Evolutionary conservation across 192 early-diverging fungal species (phyloP).

Genomic region (Coemansia sp.): DNA sequence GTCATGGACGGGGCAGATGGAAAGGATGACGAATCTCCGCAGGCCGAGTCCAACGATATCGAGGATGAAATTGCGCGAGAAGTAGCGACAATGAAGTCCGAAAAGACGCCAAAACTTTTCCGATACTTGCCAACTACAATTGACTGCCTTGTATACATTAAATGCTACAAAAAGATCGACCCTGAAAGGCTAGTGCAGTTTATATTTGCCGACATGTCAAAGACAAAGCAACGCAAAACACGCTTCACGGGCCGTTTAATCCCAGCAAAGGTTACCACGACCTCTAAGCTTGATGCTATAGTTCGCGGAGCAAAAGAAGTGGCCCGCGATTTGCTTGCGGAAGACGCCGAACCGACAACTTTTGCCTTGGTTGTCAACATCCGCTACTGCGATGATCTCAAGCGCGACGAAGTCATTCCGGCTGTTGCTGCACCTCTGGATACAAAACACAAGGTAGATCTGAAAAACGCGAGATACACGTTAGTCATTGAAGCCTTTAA

Average conservation of each 20-base stretch:
- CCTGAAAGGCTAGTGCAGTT: slow-evolving; percentile 46
- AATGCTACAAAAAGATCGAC: slow-evolving; percentile 45
- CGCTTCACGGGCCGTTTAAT: slow-evolving; percentile 48
- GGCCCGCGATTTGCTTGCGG: slow-evolving; percentile 36
- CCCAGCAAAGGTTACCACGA: slow-evolving; percentile 43
- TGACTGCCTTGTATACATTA: slow-evolving; percentile 51
- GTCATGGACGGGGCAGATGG: slow-evolving; percentile 18
- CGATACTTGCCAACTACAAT: slow-evolving; percentile 48
- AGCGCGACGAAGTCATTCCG: slow-evolving; percentile 48
- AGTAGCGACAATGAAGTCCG: slow-evolving; percentile 45
- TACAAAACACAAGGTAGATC: slow-evolving; percentile 54
- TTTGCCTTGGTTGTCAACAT: slow-evolving; percentile 54
- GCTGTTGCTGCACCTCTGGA: slow-evolving; percentile 52
- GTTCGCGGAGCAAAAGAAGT: slow-evolving; percentile 38
- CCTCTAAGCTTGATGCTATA: slow-evolving; percentile 51
- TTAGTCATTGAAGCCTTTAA: slow-evolving; percentile 55
- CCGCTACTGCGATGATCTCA: slow-evolving; percentile 52
- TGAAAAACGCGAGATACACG: slow-evolving; percentile 50
- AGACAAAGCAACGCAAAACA: slow-evolving; percentile 47
- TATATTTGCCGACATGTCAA: slow-evolving; percentile 46
- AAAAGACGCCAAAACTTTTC: slow-evolving; percentile 34
- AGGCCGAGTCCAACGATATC: slow-evolving; percentile 22
- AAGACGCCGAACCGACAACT: slow-evolving; percentile 50
- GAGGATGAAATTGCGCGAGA: slow-evolving; percentile 55
- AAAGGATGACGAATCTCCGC: not conserved